Evolutionary conservation across 176 grass and related monocot genomes (phyloP), one percentile per base, ranked within the genome.

Genomic region (Avena eriantha): DNA sequence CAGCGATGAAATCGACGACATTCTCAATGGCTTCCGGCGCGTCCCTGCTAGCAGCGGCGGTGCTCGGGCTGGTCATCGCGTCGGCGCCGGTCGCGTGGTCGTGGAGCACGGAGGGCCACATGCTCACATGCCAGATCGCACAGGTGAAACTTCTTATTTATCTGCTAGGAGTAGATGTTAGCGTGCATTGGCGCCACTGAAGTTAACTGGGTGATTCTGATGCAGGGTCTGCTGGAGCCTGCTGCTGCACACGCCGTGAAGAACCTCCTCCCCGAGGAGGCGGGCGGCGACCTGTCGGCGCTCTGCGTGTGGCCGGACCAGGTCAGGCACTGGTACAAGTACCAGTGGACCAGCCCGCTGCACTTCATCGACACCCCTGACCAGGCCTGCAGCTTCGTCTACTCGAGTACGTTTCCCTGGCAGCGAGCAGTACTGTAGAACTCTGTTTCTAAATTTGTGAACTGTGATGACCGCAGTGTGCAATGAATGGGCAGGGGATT

Each of bases 341-440:
- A 95, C 80, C 84, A 66, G 23, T 95, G 91, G 95, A 92, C 85
- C 0, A 88, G 89, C 63, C 80, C 93, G 26, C 93, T 93, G 23
- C 95, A 98, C 80, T 98, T 98, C 93, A 93, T 98, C 19, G 91
- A 98, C 89, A 95, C 91, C 73, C 95, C 93, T 24, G 93, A 98
- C 88, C 16, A 92, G 69, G 91, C 85, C 31, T 98, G 95, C 93
- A 93, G 23, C 80, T 98, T 95, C 36, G 80, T 67, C 87, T 98
- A 98, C 85, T 80, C 89, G 17, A 90, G 95, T 98, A 87, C 36
- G 84, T 8, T 54, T 58, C 16, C 15, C 24, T 12, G 0, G 8
- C 21, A 33, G 3, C 17, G 1, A 69, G 17, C 34, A 4, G 8
- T 1, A 12, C 0, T 12, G 13, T 4, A 39, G 9, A n/a, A 15